phyloP scores from a whole-genome alignment of 2,329 filamentous ascomycete genomes.

The Bipolaris victoriae region DNA sequence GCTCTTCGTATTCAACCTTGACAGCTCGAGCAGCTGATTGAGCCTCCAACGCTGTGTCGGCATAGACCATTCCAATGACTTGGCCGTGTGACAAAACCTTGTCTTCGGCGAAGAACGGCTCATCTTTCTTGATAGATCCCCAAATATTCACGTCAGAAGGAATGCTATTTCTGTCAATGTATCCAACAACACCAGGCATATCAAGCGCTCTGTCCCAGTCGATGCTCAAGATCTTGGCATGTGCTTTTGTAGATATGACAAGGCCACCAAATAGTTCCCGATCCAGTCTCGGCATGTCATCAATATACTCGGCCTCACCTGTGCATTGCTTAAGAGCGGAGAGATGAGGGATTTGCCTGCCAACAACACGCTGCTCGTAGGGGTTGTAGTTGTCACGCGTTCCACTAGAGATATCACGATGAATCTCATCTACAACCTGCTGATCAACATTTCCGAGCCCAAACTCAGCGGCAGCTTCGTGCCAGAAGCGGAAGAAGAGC shows the following conservation, averaged over 20 bases:
- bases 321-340: conserved; percentile 91
- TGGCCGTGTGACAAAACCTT: conserved; percentile 87
- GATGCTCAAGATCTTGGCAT: conserved; percentile 81
- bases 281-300: conserved; percentile 83
- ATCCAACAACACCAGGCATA: conserved; percentile 84
- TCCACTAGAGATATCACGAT: conserved; percentile 79
- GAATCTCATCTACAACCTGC: conserved; percentile 80
- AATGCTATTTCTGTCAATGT: conserved; percentile 81
- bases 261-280: conserved; percentile 88
- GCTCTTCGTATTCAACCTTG: conserved; percentile 84
- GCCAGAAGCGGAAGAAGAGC: conserved; percentile 97
- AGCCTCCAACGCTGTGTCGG: conserved; percentile 76
- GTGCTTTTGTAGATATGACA: conserved; percentile 84
- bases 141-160: conserved; percentile 85
- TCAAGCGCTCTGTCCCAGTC: conserved; percentile 77
- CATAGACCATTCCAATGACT: conserved; percentile 86
- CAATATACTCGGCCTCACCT: conserved; percentile 92
- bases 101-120: conserved; percentile 88
- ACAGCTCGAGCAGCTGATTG: conserved; percentile 82
- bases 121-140: conserved; percentile 81
- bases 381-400: conserved; percentile 76
- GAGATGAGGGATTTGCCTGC: conserved; percentile 82
- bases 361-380: conserved; percentile 81
- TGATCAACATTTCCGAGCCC: conserved; percentile 64
- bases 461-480: conserved; percentile 76